Percentiles rank a stretch among this genome's conserved stretches.
These are phyloP conservation scores for Craterostigma plantagineum DNA, from an alignment of 257 asterid genomes.

Conservation along the genomic window DNA sequence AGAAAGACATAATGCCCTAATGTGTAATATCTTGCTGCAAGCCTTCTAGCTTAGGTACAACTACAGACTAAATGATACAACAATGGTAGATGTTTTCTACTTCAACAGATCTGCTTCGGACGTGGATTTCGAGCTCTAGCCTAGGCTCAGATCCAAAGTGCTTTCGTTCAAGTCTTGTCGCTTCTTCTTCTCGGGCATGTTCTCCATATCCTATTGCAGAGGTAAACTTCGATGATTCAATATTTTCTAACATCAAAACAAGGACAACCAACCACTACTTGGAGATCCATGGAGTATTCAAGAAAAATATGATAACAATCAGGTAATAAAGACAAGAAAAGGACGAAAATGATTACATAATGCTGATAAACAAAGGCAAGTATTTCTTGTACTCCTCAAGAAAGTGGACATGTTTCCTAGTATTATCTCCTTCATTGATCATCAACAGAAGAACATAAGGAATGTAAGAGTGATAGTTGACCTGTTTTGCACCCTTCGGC, in stretches of 20 bases:
- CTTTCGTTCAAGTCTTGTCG: slow-evolving; percentile 71
- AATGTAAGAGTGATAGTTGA: slow-evolving; percentile 5
- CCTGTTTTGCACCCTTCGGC: slow-evolving; percentile 55
- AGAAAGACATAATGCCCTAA: background rate
- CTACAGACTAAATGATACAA: no score
- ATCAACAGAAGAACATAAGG: background rate
- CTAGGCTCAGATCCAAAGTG: slow-evolving; percentile 69
- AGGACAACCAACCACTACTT: no score
- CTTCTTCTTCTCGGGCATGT: slow-evolving; percentile 13
- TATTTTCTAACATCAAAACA: background rate
- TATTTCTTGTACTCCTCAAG: background rate
- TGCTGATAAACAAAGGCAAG: no score
- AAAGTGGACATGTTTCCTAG: background rate
- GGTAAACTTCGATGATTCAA: background rate
- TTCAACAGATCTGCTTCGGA: slow-evolving; percentile 17
- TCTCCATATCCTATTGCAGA: slow-evolving; percentile 23
- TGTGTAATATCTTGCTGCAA: slow-evolving; percentile 4
- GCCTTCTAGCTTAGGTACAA: slow-evolving; percentile 1
- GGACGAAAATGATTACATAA: no score
- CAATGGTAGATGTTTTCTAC: slow-evolving; percentile 10
- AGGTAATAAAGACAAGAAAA: no score
- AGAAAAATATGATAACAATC: no score
- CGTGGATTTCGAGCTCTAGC: slow-evolving; percentile 34
- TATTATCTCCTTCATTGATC: background rate
- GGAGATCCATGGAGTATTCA: no score